Conservation (phyloP, 495 filamentous ascomycete species). For the Cudoniella acicularis region DNA sequence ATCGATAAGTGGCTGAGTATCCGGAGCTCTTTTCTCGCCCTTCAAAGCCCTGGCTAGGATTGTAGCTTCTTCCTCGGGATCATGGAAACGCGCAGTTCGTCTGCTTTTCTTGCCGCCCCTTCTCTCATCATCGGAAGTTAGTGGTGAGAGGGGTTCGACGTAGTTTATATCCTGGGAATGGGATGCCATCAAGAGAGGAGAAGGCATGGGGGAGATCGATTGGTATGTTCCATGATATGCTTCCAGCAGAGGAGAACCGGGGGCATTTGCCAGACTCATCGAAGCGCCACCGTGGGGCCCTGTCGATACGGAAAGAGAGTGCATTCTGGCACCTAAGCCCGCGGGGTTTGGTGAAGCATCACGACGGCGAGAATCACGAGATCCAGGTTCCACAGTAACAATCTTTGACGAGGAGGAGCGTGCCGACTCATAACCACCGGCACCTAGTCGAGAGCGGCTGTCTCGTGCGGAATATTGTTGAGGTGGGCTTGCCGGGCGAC, state of each 20-base stretch:
- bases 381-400: conserved; percentile 35
- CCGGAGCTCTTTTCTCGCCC: conserved; percentile 56
- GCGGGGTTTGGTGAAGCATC: conserved; percentile 16
- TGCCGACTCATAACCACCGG: conserved; percentile 35
- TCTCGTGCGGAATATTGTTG: conserved; percentile 9
- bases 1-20: conserved; percentile 69
- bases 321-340: conserved; percentile 33
- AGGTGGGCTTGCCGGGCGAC: conserved; percentile 26
- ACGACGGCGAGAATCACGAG: conserved; percentile 15
- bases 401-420: conserved; percentile 38
- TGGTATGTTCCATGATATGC: conserved; percentile 95
- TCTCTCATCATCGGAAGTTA: conserved; percentile 27
- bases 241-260: conserved; percentile 81
- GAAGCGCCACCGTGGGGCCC: conserved; percentile 39
- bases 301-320: conserved; percentile 45
- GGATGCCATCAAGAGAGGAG: conserved; percentile 53
- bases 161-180: conserved; percentile 15
- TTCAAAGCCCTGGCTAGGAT: conserved; percentile 73
- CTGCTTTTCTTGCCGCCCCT: conserved; percentile 32
- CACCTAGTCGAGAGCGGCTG: conserved; percentile 27
- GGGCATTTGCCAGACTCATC: conserved; percentile 47
- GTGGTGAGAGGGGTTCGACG: conserved; percentile 19
- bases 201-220: conserved; percentile 91
- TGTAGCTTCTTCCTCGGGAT: conserved; percentile 73
- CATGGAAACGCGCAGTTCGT: conserved; percentile 65